Evolutionary conservation across 306 rosid species (phyloP), one percentile per base, ranked within the genome.

Genomic region (Cicer bijugum): DNA sequence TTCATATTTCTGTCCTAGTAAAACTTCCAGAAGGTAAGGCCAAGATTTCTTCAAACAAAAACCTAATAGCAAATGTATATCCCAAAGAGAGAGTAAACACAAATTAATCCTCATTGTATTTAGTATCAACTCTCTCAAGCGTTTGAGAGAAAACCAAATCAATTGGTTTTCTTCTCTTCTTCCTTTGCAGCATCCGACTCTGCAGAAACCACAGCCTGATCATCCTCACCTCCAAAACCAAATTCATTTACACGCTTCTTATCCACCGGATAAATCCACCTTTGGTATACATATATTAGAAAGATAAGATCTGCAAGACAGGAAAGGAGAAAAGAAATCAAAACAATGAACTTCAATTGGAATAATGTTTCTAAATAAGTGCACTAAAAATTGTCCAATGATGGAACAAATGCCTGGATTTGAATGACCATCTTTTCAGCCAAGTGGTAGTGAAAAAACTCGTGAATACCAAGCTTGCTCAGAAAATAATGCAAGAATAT

Each of bases 201-300:
- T 2, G 89, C 80, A 62, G 84, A 71, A 35, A 67, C 87, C 1
- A 80, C 74, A 23, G 11, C 82, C 83, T 77, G 86, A 28, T 83
- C 90, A 37, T 91, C 97, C 70, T 91, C 99, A 38, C 95, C 99
- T 9, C 92, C 96, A 55, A 94, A 94, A 83, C 99, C 99, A 66
- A 88, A 94, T 69, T 94, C 99, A 43, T 94, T 94, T 17, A 94
- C 82, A 55, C 99, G 99, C 78, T 84, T 94, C 80, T 78, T 91
- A 86, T 94, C 99, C 47, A 94, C 99, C 4, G 97, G 97, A 84
- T 94, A 94, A 55, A 81, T 59, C 99, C 99, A 94, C 80, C 88
- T 88, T 78, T 94, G 99, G 76, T 94, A 94, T 63, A 91, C 9
- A 70, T 86, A 87, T 80, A 94, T 89, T 64, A 91, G 82, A 61